Percentiles rank a stretch among this genome's conserved stretches.
Conservation (phyloP, 2,329 filamentous ascomycete species). For the Stromatinia cepivora region DNA sequence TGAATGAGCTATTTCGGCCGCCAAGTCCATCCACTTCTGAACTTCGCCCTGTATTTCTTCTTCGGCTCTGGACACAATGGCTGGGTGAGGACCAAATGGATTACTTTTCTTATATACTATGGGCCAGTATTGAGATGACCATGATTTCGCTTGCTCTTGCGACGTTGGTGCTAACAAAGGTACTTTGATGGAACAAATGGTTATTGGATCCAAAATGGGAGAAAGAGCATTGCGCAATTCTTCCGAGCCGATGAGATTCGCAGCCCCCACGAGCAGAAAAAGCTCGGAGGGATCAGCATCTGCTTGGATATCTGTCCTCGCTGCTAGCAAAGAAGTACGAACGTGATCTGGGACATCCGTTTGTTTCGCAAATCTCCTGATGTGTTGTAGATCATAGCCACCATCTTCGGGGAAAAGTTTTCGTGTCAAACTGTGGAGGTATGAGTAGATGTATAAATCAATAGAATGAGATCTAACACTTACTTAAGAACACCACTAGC, state of each 20-base stretch:
- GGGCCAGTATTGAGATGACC: slow-evolving; percentile 79
- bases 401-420: slow-evolving; percentile 58
- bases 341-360: slow-evolving; percentile 65
- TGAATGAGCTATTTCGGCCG: slow-evolving; percentile 62
- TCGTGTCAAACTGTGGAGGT: slow-evolving; percentile 52
- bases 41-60: slow-evolving; percentile 66
- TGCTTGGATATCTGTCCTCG: slow-evolving; percentile 51
- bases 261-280: slow-evolving; percentile 54
- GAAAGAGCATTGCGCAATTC: slow-evolving; percentile 53
- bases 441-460: slow-evolving; percentile 39
- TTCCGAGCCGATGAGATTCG: slow-evolving; percentile 52
- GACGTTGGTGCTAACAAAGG: slow-evolving; percentile 75
- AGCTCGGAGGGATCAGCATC: slow-evolving; percentile 45
- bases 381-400: slow-evolving; percentile 66
- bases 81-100: slow-evolving; percentile 79
- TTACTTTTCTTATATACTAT: slow-evolving; percentile 85
- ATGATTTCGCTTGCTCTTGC: slow-evolving; percentile 69
- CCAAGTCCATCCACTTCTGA: slow-evolving; percentile 66
- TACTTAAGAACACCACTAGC: slow-evolving; percentile 74
- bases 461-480: slow-evolving; percentile 40
- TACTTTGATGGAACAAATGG: slow-evolving; percentile 54
- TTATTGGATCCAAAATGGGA: slow-evolving; percentile 51
- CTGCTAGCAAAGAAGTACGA: slow-evolving; percentile 56
- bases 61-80: slow-evolving; percentile 68
- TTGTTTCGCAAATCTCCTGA: slow-evolving; percentile 74